Evolutionary conservation across 1,284 basidiomycete genomes (phyloP).

Genomic region (Fomitiporia mediterranea): DNA sequence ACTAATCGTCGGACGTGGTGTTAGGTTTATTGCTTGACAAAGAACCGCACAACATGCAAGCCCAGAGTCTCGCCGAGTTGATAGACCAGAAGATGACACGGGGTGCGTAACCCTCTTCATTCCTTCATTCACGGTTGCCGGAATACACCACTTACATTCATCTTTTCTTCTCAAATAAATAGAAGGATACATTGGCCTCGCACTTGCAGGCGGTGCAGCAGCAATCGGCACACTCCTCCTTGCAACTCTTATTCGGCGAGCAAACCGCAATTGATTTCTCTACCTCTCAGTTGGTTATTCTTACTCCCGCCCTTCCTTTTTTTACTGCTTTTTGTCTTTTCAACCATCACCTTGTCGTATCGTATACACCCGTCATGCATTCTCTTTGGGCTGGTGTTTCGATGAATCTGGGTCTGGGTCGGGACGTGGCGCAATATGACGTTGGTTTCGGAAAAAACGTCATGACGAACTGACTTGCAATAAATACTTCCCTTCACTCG

Average conservation of each 20-base stretch:
- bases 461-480: no score
- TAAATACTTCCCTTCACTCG: no score
- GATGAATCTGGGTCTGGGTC: no score
- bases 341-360: no score
- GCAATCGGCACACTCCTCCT: conserved; percentile 81
- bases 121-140: conserved; percentile 4
- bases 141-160: background rate
- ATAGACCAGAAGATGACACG: conserved; percentile 86
- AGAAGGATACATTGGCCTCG: conserved; percentile 96
- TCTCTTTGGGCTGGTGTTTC: no score
- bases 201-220: conserved; percentile 85
- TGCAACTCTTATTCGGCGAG: conserved; percentile 83
- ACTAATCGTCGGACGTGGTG: background rate
- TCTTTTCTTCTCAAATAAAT: conserved; percentile 19
- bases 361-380: no score
- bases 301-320: background rate
- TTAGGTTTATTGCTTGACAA: conserved; percentile 85
- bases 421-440: no score
- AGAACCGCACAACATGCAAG: conserved; percentile 93
- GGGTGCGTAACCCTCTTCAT: conserved; percentile 46
- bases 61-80: conserved; percentile 77
- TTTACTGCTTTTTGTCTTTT: no score
- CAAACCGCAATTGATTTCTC: conserved; percentile 58
- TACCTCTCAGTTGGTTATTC: conserved; percentile 6
- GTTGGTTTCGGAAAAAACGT: no score